Evolutionary conservation across 2,329 filamentous ascomycete species (phyloP).

Genomic region (Xylaria sp.): DNA sequence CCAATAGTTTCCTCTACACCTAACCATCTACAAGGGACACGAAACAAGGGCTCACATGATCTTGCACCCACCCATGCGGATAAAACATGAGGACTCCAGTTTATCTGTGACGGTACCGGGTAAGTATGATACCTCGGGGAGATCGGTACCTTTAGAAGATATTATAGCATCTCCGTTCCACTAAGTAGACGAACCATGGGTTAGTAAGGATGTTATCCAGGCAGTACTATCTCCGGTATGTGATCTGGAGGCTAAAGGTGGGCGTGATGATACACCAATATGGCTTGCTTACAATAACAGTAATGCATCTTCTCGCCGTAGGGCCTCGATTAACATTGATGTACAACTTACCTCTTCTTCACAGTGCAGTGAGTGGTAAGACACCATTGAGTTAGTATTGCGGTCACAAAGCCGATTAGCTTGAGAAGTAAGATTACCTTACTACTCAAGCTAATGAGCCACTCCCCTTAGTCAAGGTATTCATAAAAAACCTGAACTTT

Average conservation of each 20-base stretch:
- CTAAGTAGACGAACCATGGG: neutral
- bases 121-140: neutral
- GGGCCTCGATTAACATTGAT: neutral
- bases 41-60: neutral
- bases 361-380: too few species aligned
- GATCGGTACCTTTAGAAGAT: neutral
- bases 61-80: neutral
- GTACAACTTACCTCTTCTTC: too few species aligned
- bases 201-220: neutral
- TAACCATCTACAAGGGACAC: neutral
- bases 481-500: too few species aligned
- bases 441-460: too few species aligned
- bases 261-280: neutral
- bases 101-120: neutral
- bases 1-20: neutral
- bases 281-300: neutral
- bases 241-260: neutral
- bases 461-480: too few species aligned
- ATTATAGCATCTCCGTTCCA: neutral
- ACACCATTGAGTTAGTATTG: too few species aligned
- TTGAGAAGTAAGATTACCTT: too few species aligned
- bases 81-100: neutral
- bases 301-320: neutral
- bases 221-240: neutral
- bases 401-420: too few species aligned